These are phyloP conservation scores for Camelina sativa DNA, from an alignment of 345 rosid genomes.

Conservation along the genomic window DNA sequence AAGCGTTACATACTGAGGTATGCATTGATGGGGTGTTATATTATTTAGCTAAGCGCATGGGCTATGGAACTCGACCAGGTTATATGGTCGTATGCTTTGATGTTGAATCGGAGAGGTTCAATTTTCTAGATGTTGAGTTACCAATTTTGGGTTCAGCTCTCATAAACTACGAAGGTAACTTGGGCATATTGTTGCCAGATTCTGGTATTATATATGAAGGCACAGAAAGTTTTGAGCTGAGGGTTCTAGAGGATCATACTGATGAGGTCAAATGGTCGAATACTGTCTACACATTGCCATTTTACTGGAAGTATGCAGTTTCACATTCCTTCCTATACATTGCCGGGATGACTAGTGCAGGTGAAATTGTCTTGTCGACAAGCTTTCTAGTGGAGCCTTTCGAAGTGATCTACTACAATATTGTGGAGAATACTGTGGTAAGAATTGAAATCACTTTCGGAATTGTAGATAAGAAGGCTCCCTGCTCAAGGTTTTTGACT, in stretches of 20 bases:
- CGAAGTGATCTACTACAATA: background rate
- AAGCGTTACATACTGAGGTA: background rate
- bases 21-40: background rate
- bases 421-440: conserved; percentile 54
- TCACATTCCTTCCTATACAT: background rate
- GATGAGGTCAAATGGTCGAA: background rate
- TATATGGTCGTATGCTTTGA: background rate
- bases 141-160: background rate
- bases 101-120: background rate
- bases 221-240: background rate
- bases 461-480: background rate
- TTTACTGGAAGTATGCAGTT: background rate
- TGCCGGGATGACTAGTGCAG: background rate
- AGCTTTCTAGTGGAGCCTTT: background rate
- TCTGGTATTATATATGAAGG: background rate
- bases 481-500: background rate
- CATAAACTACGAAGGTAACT: background rate
- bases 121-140: background rate
- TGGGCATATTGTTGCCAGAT: background rate
- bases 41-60: background rate
- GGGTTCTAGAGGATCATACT: background rate
- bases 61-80: background rate
- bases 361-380: background rate
- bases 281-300: background rate
- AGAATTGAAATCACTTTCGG: conserved; percentile 37